These are phyloP conservation scores for Adansonia madagascariensis DNA, from an alignment of 441 rosid species.

Conservation along the genomic window DNA sequence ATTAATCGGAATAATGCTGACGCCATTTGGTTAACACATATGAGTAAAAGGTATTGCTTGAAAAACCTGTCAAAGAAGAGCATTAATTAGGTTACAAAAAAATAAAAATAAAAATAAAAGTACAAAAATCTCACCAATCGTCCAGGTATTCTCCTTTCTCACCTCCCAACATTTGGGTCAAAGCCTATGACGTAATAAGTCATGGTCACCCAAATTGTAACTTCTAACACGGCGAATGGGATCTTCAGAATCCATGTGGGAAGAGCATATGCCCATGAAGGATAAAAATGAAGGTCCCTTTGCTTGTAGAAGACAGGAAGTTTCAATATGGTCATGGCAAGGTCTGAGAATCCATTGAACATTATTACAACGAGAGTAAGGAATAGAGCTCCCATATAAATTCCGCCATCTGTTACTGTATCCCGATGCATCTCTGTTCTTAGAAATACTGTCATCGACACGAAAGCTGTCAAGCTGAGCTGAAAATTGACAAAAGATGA, in stretches of 20 bases:
- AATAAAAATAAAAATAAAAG: no score
- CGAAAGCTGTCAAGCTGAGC: constrained; percentile 56
- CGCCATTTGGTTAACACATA: constrained; percentile 58
- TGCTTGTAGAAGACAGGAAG: constrained; percentile 94
- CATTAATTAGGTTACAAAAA: background rate
- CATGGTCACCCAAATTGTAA: constrained; percentile 63
- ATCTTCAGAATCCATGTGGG: constrained; percentile 85
- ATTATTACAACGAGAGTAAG: constrained; percentile 47
- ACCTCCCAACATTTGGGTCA: constrained; percentile 60
- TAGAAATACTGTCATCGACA: constrained; percentile 64
- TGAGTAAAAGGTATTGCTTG: constrained; percentile 52
- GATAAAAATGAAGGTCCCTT: constrained; percentile 78
- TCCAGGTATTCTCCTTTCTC: no score
- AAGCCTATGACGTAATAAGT: constrained; percentile 75
- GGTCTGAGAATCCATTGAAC: constrained; percentile 85
- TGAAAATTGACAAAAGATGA: constrained; percentile 38
- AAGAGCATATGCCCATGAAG: constrained; percentile 87
- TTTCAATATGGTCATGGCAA: constrained; percentile 70
- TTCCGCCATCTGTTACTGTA: constrained; percentile 59
- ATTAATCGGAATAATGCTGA: constrained; percentile 55
- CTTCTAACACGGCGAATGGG: constrained; percentile 65
- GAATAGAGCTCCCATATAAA: constrained; percentile 72
- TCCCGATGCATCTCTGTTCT: constrained; percentile 67
- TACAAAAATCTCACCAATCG: no score
- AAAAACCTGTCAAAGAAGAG: constrained; percentile 48